Evolutionary conservation across 2,329 filamentous ascomycete species (phyloP).

Genomic region (Neofusicoccum parvum): DNA sequence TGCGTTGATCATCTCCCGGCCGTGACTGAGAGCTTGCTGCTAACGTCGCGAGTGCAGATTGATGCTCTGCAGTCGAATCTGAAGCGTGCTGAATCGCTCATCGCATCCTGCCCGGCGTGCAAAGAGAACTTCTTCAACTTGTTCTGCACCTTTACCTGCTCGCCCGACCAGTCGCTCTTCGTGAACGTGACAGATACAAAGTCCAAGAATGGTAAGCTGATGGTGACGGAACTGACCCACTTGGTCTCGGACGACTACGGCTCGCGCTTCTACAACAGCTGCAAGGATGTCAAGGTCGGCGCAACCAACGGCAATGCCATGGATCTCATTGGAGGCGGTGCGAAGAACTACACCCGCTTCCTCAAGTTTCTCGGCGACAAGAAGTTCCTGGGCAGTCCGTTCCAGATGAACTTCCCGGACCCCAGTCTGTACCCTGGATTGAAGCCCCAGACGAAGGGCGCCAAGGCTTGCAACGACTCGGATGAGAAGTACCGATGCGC

Average conservation of each 20-base stretch:
- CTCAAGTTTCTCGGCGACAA: slow-evolving; percentile 92
- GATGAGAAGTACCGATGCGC: slow-evolving; percentile 86
- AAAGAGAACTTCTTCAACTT: slow-evolving; percentile 98
- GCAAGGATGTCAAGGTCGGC: slow-evolving; percentile 98
- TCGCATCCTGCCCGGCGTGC: slow-evolving; percentile 93
- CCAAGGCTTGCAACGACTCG: slow-evolving; percentile 87
- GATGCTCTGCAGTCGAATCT: slow-evolving; percentile 80
- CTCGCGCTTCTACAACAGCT: slow-evolving; percentile 89
- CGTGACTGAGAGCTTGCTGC: background rate
- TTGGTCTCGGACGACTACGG: slow-evolving; percentile 83
- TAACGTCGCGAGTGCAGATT: slow-evolving; percentile 55
- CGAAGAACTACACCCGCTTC: slow-evolving; percentile 84
- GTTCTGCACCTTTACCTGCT: slow-evolving; percentile 98
- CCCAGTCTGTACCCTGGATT: slow-evolving; percentile 67
- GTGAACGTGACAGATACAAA: slow-evolving; percentile 83
- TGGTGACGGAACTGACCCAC: slow-evolving; percentile 91
- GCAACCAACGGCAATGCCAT: slow-evolving; percentile 92
- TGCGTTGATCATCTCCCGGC: slow-evolving; percentile 34
- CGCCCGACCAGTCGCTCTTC: slow-evolving; percentile 92
- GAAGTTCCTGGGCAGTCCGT: slow-evolving; percentile 87
- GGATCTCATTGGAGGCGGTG: slow-evolving; percentile 92
- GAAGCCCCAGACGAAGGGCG: slow-evolving; percentile 67
- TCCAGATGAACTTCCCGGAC: slow-evolving; percentile 92
- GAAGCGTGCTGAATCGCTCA: slow-evolving; percentile 82
- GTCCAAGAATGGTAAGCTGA: slow-evolving; percentile 59